A percentile compares a stretch with the other conserved stretches of the same genome.
Evolutionary conservation across 148 eudicot species (phyloP).

Genomic region (Heliamphora exappendiculata): DNA sequence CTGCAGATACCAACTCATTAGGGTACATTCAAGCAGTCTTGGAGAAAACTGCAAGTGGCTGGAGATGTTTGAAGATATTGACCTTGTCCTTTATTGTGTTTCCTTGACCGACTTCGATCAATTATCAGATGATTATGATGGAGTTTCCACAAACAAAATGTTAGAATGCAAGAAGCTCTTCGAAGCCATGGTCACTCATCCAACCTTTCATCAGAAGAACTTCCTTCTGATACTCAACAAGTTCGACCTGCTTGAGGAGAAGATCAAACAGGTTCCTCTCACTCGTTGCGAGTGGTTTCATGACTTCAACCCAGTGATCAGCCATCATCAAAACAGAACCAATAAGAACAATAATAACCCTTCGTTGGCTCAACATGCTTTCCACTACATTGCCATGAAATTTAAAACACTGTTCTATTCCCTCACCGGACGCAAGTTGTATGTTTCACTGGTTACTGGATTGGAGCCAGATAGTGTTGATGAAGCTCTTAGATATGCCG

Average conservation of each 20-base stretch:
- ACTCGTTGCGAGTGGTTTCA: conserved; percentile 61
- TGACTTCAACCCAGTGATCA: conserved; percentile 62
- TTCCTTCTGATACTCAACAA: conserved; percentile 73
- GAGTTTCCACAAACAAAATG: conserved; percentile 61
- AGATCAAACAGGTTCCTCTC: conserved; percentile 51
- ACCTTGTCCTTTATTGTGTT: conserved; percentile 51
- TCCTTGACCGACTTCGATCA: conserved; percentile 51
- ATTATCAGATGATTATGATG: conserved; percentile 25
- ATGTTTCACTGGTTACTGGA: conserved; percentile 45
- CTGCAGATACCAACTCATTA: conserved; percentile 50
- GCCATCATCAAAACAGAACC: conserved; percentile 29
- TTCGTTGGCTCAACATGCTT: conserved; percentile 57
- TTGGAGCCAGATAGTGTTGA: conserved; percentile 63
- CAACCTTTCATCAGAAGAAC: conserved; percentile 31
- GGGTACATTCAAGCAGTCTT: conserved; percentile 50
- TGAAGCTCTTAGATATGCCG: conserved; percentile 47
- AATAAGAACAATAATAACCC: conserved; percentile 22
- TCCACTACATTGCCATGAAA: conserved; percentile 54
- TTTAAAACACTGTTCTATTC: conserved; percentile 51
- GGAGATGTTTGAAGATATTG: conserved; percentile 69
- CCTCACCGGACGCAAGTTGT: conserved; percentile 57
- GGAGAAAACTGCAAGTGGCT: conserved; percentile 80
- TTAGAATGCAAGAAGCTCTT: conserved; percentile 50
- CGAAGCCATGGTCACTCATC: conserved; percentile 45
- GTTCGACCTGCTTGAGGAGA: conserved; percentile 66